These are phyloP conservation scores for Pezicula radicicola DNA, from an alignment of 2,329 filamentous ascomycete genomes.

Conservation along the genomic window DNA sequence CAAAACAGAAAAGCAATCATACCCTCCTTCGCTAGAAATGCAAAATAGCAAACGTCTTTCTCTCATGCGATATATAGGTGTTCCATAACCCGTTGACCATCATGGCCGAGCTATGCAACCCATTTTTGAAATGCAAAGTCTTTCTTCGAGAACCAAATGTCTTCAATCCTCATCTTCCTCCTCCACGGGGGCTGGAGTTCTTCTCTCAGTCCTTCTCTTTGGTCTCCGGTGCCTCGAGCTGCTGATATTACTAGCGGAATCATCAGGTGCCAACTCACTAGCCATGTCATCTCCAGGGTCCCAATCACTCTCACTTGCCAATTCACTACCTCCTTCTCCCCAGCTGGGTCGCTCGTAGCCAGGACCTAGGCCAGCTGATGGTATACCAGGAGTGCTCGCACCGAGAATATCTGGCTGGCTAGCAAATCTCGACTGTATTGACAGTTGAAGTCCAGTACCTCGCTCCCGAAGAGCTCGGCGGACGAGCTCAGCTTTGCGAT, in stretches of 20 bases:
- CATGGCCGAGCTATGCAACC: too few relatives aligned
- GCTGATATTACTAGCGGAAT: constrained; percentile 77
- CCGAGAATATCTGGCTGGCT: constrained; percentile 32
- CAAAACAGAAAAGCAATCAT: neutral
- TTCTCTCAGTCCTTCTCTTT: constrained; percentile 64
- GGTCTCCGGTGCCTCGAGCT: constrained; percentile 65
- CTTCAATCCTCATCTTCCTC: constrained; percentile 52
- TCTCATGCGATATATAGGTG: too few relatives aligned
- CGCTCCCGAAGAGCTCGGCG: constrained; percentile 78
- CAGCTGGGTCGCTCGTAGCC: constrained; percentile 28
- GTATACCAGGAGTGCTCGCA: constrained; percentile 35
- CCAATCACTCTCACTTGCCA: constrained; percentile 37
- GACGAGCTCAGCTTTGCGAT: constrained; percentile 78
- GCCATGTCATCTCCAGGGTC: constrained; percentile 44
- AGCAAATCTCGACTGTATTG: constrained; percentile 23
- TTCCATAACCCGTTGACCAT: too few relatives aligned
- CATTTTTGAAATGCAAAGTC: too few relatives aligned
- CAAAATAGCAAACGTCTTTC: too few relatives aligned
- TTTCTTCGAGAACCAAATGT: too few relatives aligned
- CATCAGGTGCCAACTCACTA: constrained; percentile 69
- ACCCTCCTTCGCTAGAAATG: neutral
- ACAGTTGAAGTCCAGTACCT: constrained; percentile 63
- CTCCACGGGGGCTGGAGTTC: constrained; percentile 70
- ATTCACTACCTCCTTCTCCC: constrained; percentile 37
- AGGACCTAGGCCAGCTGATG: constrained; percentile 13